Evolutionary conservation across 2,329 filamentous ascomycete genomes (phyloP).

Genomic region (Juglanconis juglandina): DNA sequence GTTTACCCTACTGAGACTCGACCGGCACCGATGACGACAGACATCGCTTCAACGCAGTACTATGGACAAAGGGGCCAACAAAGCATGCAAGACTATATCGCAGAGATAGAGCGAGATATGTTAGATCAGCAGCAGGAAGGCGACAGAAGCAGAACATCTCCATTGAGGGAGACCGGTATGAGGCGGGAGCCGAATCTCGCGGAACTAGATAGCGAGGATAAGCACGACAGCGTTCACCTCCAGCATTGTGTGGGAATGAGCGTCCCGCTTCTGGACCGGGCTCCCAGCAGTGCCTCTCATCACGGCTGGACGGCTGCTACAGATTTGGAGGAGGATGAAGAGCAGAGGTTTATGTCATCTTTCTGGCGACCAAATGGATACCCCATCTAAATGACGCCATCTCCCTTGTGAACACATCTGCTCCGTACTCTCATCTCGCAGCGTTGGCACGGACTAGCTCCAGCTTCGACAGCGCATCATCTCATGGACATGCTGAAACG

Average conservation of each 20-base stretch:
- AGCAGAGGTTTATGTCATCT: constrained; percentile 11
- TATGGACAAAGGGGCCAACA: background rate
- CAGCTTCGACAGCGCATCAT: background rate
- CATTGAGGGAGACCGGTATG: background rate
- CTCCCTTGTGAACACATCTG: background rate
- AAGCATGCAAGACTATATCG: constrained; percentile 10
- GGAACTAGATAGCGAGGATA: no score
- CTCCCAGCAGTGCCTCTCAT: background rate
- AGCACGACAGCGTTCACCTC: background rate
- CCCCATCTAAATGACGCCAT: background rate
- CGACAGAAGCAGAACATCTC: background rate
- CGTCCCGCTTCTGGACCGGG: background rate
- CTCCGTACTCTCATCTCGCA: background rate
- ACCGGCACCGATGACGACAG: background rate
- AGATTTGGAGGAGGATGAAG: constrained; percentile 1
- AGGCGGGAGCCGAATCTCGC: background rate
- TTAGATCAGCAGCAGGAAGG: background rate
- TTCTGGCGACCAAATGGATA: constrained; percentile 13
- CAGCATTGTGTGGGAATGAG: background rate
- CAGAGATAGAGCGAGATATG: constrained; percentile 1
- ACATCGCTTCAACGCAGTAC: background rate
- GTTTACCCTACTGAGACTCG: background rate
- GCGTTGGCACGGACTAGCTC: no score
- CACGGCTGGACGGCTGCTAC: background rate
- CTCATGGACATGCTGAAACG: no score